These are phyloP conservation scores for Lumnitzera racemosa DNA, from an alignment of 345 rosid species.

Conservation along the genomic window DNA sequence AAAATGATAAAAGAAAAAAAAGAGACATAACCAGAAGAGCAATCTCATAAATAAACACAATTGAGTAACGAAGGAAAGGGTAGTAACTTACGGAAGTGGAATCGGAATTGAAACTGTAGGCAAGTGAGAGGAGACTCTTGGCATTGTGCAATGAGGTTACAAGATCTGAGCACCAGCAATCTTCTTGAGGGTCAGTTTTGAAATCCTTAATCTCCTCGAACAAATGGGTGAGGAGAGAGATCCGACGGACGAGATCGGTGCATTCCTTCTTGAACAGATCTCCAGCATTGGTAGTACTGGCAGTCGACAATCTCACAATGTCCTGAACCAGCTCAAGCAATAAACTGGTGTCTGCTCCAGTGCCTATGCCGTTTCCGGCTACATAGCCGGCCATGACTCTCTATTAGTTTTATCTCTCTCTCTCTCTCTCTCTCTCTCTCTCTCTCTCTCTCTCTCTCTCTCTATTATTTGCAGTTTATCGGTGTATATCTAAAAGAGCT, in stretches of 20 bases:
- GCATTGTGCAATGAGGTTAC: constrained; percentile 45
- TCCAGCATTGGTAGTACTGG: not conserved
- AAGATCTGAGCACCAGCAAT: constrained; percentile 65
- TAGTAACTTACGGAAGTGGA: constrained; percentile 49
- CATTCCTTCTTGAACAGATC: constrained; percentile 61
- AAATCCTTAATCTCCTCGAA: constrained; percentile 70
- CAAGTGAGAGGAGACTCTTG: constrained; percentile 46
- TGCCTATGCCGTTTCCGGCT: constrained; percentile 4
- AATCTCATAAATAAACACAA: not conserved
- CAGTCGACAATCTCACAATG: constrained; percentile 7
- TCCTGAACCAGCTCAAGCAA: constrained; percentile 16
- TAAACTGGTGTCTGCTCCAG: not conserved
- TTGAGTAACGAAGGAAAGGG: not conserved
- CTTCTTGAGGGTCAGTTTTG: constrained; percentile 9
- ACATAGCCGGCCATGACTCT: constrained; percentile 15
- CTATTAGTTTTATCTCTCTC: not conserved
- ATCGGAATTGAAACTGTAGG: constrained; percentile 26
- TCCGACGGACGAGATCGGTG: constrained; percentile 73
- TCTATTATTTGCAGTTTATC: not conserved
- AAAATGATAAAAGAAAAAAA: too few relatives aligned
- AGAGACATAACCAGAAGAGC: too few relatives aligned
- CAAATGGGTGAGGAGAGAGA: constrained; percentile 57
- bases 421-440: constrained; percentile 1
- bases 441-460: not conserved
- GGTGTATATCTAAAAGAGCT: constrained; percentile 4